Evolutionary conservation across 805 yeast species (phyloP).

Genomic region (Metahyphopichia silvanorum): DNA sequence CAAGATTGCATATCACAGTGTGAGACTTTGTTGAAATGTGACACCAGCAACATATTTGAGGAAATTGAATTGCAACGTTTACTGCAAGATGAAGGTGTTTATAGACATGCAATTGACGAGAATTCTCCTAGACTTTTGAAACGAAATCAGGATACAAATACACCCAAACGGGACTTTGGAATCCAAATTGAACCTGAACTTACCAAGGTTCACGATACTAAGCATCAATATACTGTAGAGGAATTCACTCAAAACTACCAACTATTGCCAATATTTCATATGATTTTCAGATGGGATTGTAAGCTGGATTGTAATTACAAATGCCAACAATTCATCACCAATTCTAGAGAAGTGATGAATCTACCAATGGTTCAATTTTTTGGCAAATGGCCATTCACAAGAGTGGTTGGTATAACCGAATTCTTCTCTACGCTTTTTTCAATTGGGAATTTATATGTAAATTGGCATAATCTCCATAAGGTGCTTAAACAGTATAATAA

Average conservation of each 20-base stretch:
- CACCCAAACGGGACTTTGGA: neutral
- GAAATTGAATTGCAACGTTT: constrained; percentile 9
- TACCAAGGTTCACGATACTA: neutral
- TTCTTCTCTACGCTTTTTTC: constrained; percentile 33
- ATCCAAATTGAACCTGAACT: constrained; percentile 1
- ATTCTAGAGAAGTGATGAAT: constrained; percentile 13
- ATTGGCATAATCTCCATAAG: constrained; percentile 25
- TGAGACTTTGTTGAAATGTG: constrained; percentile 13
- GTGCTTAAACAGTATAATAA: constrained; percentile 23
- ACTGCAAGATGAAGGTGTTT: constrained; percentile 5
- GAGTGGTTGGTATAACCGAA: constrained; percentile 37
- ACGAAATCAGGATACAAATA: neutral
- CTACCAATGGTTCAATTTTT: constrained; percentile 35
- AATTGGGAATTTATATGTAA: constrained; percentile 32
- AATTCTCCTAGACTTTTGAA: neutral
- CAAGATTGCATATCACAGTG: constrained; percentile 23
- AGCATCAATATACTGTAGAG: neutral
- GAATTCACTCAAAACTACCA: constrained; percentile 9
- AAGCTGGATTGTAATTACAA: constrained; percentile 34
- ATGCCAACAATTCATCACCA: constrained; percentile 35
- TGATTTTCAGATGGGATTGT: constrained; percentile 32
- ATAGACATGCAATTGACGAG: neutral
- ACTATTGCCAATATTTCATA: constrained; percentile 14
- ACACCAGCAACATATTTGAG: constrained; percentile 8
- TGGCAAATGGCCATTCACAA: constrained; percentile 43